A percentile compares a stretch with the other conserved stretches of the same genome.
Conservation (phyloP, 2,329 filamentous ascomycete species). For the Sclerotinia nivalis region DNA sequence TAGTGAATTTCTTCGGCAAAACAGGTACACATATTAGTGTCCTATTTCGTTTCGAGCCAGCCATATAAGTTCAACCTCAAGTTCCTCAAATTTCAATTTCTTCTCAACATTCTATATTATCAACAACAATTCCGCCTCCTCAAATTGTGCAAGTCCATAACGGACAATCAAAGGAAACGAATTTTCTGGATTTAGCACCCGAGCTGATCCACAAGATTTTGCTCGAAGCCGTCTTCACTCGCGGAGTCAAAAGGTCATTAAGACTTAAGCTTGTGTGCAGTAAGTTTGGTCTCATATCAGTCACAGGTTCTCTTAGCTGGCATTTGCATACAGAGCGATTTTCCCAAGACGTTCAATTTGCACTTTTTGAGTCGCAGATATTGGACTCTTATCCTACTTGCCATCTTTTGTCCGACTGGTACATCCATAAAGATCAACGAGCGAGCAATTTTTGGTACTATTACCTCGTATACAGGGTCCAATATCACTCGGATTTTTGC, state of each 20-base stretch:
- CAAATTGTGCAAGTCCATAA: too few species aligned
- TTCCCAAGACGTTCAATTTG: not conserved
- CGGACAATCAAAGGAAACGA: not conserved
- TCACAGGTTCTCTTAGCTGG: not conserved
- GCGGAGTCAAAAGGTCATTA: not conserved
- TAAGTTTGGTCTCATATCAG: not conserved
- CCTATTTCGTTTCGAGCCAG: too few species aligned
- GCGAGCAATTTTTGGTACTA: not conserved
- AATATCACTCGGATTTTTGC: not conserved
- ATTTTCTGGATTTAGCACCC: not conserved
- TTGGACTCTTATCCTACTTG: not conserved
- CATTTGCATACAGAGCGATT: not conserved
- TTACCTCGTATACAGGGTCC: not conserved
- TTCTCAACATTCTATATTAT: not conserved
- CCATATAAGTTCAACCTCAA: not conserved
- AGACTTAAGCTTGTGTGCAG: slow-evolving; percentile 2
- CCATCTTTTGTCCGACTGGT: rapidly evolving
- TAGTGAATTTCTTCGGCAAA: not conserved
- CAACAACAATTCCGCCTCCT: not conserved
- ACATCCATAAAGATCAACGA: not conserved
- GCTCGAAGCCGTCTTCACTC: not conserved
- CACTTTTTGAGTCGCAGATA: not conserved
- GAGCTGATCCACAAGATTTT: not conserved
- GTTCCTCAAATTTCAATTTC: not conserved
- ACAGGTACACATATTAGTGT: not conserved